Percentiles rank a stretch among this genome's conserved stretches.
These are phyloP conservation scores for Linum tenue DNA, from an alignment of 345 rosid species.

Conservation along the genomic window DNA sequence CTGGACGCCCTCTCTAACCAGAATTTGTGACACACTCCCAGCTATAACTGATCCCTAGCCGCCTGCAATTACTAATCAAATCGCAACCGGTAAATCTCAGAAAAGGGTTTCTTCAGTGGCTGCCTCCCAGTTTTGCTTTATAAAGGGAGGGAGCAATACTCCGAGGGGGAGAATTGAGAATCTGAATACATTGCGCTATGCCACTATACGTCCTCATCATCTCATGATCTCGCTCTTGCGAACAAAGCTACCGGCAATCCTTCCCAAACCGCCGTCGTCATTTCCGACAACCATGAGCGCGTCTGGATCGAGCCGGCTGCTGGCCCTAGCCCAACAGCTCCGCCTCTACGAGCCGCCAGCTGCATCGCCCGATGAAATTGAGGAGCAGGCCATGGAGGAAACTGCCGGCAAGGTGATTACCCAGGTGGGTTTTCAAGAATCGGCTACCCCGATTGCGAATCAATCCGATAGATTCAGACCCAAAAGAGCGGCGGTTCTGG, in stretches of 20 bases:
- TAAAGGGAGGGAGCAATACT: no score
- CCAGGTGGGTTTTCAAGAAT: slow-evolving; percentile 79
- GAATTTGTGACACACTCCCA: no score
- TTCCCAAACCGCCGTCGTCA: slow-evolving; percentile 10
- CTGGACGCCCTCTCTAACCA: no score
- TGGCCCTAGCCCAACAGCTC: slow-evolving; percentile 56
- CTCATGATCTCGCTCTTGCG: slow-evolving; percentile 36
- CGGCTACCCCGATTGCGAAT: slow-evolving; percentile 34
- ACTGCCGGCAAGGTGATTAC: slow-evolving; percentile 60
- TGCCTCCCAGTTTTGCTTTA: no score
- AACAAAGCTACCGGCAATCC: slow-evolving; percentile 20
- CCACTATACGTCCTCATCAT: not conserved
- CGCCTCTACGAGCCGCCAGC: slow-evolving; percentile 54
- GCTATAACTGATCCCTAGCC: no score
- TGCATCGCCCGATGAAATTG: slow-evolving; percentile 31
- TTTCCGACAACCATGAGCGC: slow-evolving; percentile 35
- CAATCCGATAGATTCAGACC: slow-evolving; percentile 53
- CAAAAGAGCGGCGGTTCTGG: slow-evolving; percentile 81
- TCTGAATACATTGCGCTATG: no score
- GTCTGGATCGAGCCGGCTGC: slow-evolving; percentile 33
- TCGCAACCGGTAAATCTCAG: no score
- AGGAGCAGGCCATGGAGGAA: slow-evolving; percentile 37
- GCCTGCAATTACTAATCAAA: no score
- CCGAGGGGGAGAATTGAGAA: no score
- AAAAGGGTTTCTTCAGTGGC: no score